These are phyloP conservation scores for Blastobotrys indianensis DNA, from an alignment of 1,139 yeast genomes.

Conservation along the genomic window DNA sequence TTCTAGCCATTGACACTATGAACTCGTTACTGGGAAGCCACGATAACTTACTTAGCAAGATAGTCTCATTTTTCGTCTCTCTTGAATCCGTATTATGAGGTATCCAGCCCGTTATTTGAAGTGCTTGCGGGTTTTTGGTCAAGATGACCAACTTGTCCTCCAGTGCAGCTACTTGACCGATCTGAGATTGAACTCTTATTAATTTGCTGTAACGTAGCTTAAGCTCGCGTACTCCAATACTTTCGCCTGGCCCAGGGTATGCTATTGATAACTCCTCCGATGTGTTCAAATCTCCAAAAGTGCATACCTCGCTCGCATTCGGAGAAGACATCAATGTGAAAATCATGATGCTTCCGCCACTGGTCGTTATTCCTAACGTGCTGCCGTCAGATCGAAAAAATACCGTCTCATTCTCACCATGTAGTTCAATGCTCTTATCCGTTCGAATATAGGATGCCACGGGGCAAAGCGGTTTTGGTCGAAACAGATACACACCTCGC, in stretches of 20 bases:
- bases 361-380: conserved; percentile 31
- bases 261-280: conserved; percentile 3
- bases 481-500: conserved; percentile 21
- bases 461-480: conserved; percentile 31
- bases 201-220: conserved; percentile 27
- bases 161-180: conserved; percentile 26
- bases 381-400: conserved; percentile 32
- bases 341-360: conserved; percentile 26
- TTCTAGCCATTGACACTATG: conserved; percentile 16
- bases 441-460: conserved; percentile 31
- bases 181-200: conserved; percentile 29
- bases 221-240: conserved; percentile 35
- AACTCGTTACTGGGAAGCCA: conserved; percentile 23
- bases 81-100: conserved; percentile 11
- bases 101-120: conserved; percentile 29
- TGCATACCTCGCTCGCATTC: conserved; percentile 28
- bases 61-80: conserved; percentile 19
- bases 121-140: conserved; percentile 29
- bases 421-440: conserved; percentile 24
- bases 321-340: conserved; percentile 19
- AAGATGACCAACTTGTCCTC: conserved; percentile 30
- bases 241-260: conserved; percentile 39
- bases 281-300: conserved; percentile 16
- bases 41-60: conserved; percentile 22
- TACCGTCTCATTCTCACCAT: conserved; percentile 30